Base-by-base conservation (phyloP, 768 basidiomycete genomes). In the Lactarius deliciosus region DNA sequence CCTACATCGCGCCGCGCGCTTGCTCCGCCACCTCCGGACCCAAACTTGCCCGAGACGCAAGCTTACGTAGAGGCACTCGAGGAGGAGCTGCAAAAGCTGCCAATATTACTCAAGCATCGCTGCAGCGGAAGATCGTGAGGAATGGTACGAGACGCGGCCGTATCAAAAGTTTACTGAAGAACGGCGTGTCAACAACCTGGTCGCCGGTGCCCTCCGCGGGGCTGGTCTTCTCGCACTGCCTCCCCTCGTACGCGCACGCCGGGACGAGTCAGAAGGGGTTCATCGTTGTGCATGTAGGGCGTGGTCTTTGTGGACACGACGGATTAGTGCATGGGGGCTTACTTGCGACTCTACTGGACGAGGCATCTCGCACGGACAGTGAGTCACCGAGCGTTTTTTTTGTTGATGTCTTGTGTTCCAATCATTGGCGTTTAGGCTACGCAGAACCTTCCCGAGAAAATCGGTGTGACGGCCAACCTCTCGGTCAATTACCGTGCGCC, bases 321-420 rank as follows among this genome's bases (percentile, higher is more conserved):
- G 96, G 96, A 0, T 94, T 99, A 68, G 79, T 98, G 3, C 96
- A 99, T 72, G 96, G 96, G 0, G 96, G 96, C 1, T 72, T 98
- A 65, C 80, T 98, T 22, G 94, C 95, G 45, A 97, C 94, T 2
- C 76, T 98, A 20, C 75, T 97, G 63, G 96, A 99, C 69, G 96
- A 99, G 80, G 81, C 81, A n/a, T 18, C 74, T 97, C 53, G 88
- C 88, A 63, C 79, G 96, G 66, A 90, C 86, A 72, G 96, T 96
- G 73, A 68, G 87, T 78, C 8, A 45, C 63, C 9, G 50, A 40
- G 16, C 40, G 60, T 28, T 18, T 25, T 11, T 28, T 18, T 25
- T 11, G 34, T 40, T 40, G 15, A 9, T 13, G 54, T 57, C 18
- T n/a, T 16, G 36, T 69, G 41, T 55, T 62, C 58, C 62, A 60